Percentiles rank a stretch among this genome's conserved stretches.
These are phyloP conservation scores for Peziza echinospora DNA, from an alignment of 495 filamentous ascomycete genomes.

Conservation along the genomic window DNA sequence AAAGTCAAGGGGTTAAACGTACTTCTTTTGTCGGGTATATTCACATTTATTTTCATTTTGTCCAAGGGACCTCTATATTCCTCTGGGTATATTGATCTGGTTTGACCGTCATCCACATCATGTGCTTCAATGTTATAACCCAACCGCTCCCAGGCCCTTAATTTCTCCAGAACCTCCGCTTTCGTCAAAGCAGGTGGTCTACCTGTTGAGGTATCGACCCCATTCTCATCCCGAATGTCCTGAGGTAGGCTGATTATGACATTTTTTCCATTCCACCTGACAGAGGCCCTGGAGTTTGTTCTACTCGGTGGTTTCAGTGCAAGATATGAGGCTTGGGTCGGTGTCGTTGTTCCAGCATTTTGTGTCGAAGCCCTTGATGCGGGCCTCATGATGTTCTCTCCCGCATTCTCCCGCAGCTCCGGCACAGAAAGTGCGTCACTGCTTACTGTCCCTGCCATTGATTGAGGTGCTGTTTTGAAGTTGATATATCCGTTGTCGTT, in stretches of 20 bases:
- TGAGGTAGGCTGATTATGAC: constrained; percentile 49
- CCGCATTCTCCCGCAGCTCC: constrained; percentile 8
- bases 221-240: constrained; percentile 32
- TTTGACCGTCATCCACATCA: constrained; percentile 30
- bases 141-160: constrained; percentile 47
- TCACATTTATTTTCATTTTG: constrained; percentile 32
- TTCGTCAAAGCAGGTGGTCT: constrained; percentile 36
- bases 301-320: constrained; percentile 11
- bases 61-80: constrained; percentile 31
- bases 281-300: constrained; percentile 11
- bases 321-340: constrained; percentile 1
- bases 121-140: constrained; percentile 40
- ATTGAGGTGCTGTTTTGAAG: not conserved
- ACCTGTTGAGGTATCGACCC: constrained; percentile 26
- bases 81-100: constrained; percentile 51
- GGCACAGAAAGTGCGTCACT: constrained; percentile 10
- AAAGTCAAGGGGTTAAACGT: constrained; percentile 6
- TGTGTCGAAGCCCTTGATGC: constrained; percentile 8
- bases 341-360: constrained; percentile 9
- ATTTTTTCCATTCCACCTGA: constrained; percentile 47
- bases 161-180: constrained; percentile 38
- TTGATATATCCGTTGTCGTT: not conserved
- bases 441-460: not conserved
- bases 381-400: not conserved
- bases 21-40: constrained; percentile 47